phyloP scores from a whole-genome alignment of 2,329 filamentous ascomycete species.

The Bisporella sp. region DNA sequence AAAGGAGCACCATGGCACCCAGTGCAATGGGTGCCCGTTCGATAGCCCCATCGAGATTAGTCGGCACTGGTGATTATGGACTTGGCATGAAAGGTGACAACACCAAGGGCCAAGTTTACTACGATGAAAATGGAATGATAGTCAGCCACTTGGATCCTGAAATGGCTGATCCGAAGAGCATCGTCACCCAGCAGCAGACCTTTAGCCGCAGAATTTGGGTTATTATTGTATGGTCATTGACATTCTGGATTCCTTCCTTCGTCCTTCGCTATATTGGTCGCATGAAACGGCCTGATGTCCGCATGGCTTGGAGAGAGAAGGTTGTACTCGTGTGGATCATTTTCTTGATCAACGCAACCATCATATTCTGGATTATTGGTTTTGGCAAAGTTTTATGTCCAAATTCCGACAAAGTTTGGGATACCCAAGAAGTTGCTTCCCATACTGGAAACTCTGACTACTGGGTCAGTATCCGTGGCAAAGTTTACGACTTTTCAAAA shows the following conservation, averaged over 20 bases:
- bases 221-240: conserved; percentile 73
- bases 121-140: conserved; percentile 59
- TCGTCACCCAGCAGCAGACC: conserved; percentile 63
- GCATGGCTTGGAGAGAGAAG: conserved; percentile 97
- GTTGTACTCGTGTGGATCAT: conserved; percentile 77
- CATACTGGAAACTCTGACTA: conserved; percentile 72
- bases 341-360: conserved; percentile 66
- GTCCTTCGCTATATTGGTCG: conserved; percentile 73
- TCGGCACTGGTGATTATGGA: conserved; percentile 73
- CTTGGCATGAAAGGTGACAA: conserved; percentile 81
- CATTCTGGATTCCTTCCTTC: conserved; percentile 92
- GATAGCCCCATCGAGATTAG: conserved; percentile 51
- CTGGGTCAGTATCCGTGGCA: conserved; percentile 80
- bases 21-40: conserved; percentile 50
- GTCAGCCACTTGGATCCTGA: conserved; percentile 68
- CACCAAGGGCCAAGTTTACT: conserved; percentile 66
- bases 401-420: conserved; percentile 87
- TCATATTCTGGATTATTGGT: conserved; percentile 88
- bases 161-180: conserved; percentile 66
- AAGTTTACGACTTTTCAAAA: conserved; percentile 85
- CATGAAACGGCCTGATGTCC: conserved; percentile 95
- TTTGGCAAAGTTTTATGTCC: conserved; percentile 86
- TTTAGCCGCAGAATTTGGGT: conserved; percentile 70
- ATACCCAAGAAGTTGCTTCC: conserved; percentile 55
- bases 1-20: conserved; percentile 32